Conservation (phyloP, 306 rosid species). For the Medicago ruthenica region DNA sequence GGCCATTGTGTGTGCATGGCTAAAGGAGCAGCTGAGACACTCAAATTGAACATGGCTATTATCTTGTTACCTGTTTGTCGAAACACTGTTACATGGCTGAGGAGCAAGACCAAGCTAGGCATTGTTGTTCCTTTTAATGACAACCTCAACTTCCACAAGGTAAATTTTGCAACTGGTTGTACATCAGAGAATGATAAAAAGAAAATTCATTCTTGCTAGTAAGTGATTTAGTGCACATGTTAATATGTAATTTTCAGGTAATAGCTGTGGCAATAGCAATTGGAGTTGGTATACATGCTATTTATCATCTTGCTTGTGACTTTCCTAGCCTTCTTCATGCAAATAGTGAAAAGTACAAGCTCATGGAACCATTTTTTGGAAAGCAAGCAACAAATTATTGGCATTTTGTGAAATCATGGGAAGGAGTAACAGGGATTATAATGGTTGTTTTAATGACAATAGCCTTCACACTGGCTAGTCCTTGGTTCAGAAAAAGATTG, state of each 20-base stretch:
- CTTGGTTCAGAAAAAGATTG: conserved; percentile 75
- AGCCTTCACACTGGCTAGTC: conserved; percentile 88
- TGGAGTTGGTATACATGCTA: conserved; percentile 83
- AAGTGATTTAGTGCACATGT: no score
- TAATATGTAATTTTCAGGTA: conserved; percentile 48
- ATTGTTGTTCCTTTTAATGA: conserved; percentile 60
- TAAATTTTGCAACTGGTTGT: background rate
- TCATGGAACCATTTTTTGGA: background rate
- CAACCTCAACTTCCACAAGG: conserved; percentile 83
- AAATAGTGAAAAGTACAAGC: background rate
- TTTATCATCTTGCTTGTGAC: conserved; percentile 91
- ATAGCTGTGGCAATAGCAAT: conserved; percentile 82
- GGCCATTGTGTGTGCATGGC: conserved; percentile 72
- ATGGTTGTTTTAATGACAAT: conserved; percentile 81
- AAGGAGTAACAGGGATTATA: conserved; percentile 85
- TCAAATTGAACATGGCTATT: conserved; percentile 73
- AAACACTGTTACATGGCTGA: conserved; percentile 83
- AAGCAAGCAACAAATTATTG: background rate
- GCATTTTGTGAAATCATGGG: conserved; percentile 68
- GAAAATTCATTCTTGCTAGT: no score
- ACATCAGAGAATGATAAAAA: no score
- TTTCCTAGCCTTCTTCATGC: conserved; percentile 69
- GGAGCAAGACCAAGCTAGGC: conserved; percentile 67
- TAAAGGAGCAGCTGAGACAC: conserved; percentile 73
- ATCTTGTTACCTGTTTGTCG: conserved; percentile 81